Evolutionary conservation across 805 yeast genomes (phyloP).

Genomic region (Zygosaccharomyces lentus): DNA sequence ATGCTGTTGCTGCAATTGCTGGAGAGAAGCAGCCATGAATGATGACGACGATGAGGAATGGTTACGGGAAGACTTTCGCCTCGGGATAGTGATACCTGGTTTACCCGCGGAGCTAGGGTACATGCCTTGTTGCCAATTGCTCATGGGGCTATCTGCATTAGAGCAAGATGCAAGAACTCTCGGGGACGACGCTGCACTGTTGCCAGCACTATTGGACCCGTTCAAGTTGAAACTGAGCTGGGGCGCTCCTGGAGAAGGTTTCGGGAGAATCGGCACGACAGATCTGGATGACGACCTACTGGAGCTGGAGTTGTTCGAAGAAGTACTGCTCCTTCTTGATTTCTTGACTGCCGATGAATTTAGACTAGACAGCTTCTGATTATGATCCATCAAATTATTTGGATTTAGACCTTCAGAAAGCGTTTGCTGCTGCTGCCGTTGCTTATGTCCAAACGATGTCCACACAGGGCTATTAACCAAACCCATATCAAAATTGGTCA

Average conservation of each 20-base stretch:
- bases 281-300: constrained; percentile 31
- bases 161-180: constrained; percentile 15
- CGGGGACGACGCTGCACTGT: constrained; percentile 33
- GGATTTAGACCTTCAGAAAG: constrained; percentile 16
- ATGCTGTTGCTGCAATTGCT: constrained; percentile 26
- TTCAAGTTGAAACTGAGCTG: constrained; percentile 11
- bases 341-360: constrained; percentile 9
- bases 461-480: constrained; percentile 6
- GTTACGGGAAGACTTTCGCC: constrained; percentile 30
- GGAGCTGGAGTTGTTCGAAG: constrained; percentile 31
- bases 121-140: constrained; percentile 18
- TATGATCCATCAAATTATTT: constrained; percentile 20
- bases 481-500: constrained; percentile 11
- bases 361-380: constrained; percentile 12
- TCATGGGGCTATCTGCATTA: constrained; percentile 19
- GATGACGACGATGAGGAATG: constrained; percentile 33
- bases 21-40: constrained; percentile 29
- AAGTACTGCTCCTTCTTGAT: constrained; percentile 31
- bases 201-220: constrained; percentile 22
- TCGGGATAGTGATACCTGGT: constrained; percentile 28
- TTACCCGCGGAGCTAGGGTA: constrained; percentile 26
- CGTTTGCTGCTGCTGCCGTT: constrained; percentile 6
- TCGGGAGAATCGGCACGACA: constrained; percentile 35
- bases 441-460: constrained; percentile 9
- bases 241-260: constrained; percentile 27